Evolutionary conservation across 2,329 filamentous ascomycete species (phyloP), one percentile per base, ranked within the genome.

Genomic region (Clonostachys solani): DNA sequence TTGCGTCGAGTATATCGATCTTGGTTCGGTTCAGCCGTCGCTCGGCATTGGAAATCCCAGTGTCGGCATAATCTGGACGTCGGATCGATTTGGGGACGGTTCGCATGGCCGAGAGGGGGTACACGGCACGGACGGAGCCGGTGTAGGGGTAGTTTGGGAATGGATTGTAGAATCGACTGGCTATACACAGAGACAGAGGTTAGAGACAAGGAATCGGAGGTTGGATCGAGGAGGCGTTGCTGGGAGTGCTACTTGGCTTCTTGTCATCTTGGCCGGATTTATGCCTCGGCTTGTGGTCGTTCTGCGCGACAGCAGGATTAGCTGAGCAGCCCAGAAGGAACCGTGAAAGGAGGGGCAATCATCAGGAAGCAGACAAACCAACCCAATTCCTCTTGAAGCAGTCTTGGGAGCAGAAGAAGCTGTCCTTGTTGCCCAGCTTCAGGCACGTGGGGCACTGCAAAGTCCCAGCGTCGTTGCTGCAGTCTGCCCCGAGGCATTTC

Each of bases 301-400:
- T 75, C 91, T 96, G 60, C 45, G 17, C 42, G 18, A 16, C 23
- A 29, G 23, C 23, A 29, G 23, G 23, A 29, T 29, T 29, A 29
- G 23, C 23, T 29, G 23, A 29, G 23, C 23, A 10, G 23, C 23
- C 23, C 9, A 29, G 8, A 29, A 29, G 23, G 3, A 29, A 9
- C 23, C 23, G 3, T 8, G 23, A 29, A 4, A 10, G 9, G 3
- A 29, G 23, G 23, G 23, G 5, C 9, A 29, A 29, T 3, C 23
- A 29, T 29, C 9, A 19, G n/a, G n/a, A 16, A 23, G 17, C 23
- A 29, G 7, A 29, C 23, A 29, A 29, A 29, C 23, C 23, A 29
- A 97, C 92, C 94, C 94, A 99, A 75, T 90, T 97, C 68, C 84
- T 86, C 78, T 96, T 97, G 74, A 99, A 99, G 76, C 94, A 99